Evolutionary conservation across 352 stramenopile genomes (phyloP), one percentile per base, ranked within the genome.

Genomic region (Phytophthora ohioensis): DNA sequence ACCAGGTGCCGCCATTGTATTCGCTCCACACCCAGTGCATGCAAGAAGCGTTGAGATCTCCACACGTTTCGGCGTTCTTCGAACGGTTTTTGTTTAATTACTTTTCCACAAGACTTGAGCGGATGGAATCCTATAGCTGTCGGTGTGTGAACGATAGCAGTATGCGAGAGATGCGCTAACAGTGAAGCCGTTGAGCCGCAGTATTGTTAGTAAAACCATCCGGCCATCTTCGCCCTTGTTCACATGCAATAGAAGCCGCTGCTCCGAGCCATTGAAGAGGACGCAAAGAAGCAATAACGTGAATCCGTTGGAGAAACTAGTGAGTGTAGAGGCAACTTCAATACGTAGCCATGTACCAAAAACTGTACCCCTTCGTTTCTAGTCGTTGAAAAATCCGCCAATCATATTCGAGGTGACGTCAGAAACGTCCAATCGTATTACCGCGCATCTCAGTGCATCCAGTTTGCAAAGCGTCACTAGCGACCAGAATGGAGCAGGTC

Each of bases 401-500:
- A 53, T 43, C 21, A 49, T 27, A 36, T 52, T 52, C 6, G 10
- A 52, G 45, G 6, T 34, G 27, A 46, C n/a, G 47, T 52, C 55
- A 49, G 39, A 27, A 27, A 27, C 21, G 21, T 27, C 21, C 21
- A 27, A 27, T 46, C 41, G 41, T 27, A 10, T 46, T 27, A 1
- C 3, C 13, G 9, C 46, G 63, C 21, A 43, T 46, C 17, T 47
- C 21, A 42, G 11, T 46, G 34, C 27, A 64, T 57, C 17, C 67
- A 66, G 66, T 69, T 69, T 17, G 21, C 17, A 31, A 51, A 60
- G 27, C 45, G 57, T 57, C 49, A 54, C 65, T 34, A 34, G 13
- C 13, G 41, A 46, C 41, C 2, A 48, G 21, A 5, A 92, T 92
- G 76, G 80, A 92, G 65, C 58, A 85, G 45, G 43, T 79, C 35